Conservation (phyloP, 352 stramenopile genomes). For the Globisporangium viniferum region DNA sequence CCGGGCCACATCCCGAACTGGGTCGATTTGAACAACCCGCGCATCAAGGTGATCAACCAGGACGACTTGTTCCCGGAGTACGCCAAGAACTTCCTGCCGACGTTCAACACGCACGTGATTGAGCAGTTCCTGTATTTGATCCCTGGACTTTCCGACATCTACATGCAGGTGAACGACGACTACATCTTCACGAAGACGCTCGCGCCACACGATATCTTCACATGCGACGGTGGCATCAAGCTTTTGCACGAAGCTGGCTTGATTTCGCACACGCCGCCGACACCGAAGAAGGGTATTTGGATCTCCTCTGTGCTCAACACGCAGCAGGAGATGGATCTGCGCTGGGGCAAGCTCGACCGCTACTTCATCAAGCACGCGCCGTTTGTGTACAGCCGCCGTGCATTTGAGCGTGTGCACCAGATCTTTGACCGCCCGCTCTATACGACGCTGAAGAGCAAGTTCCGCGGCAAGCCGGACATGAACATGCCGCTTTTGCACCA, state of each 20-base stretch:
- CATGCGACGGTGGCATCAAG: constrained; percentile 81
- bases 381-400: constrained; percentile 83
- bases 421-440: constrained; percentile 84
- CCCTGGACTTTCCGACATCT: constrained; percentile 83
- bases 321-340: constrained; percentile 86
- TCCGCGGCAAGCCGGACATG: constrained; percentile 83
- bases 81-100: constrained; percentile 74
- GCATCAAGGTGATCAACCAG: constrained; percentile 87
- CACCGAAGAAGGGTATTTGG: constrained; percentile 83
- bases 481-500: constrained; percentile 87
- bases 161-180: constrained; percentile 90
- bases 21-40: constrained; percentile 76
- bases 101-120: constrained; percentile 89
- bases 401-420: constrained; percentile 84
- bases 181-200: constrained; percentile 87
- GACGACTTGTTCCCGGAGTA: constrained; percentile 84
- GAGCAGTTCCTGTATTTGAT: constrained; percentile 89
- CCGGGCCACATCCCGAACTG: constrained; percentile 81
- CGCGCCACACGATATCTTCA: constrained; percentile 82
- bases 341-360: constrained; percentile 70
- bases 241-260: constrained; percentile 71
- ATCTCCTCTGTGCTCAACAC: constrained; percentile 86
- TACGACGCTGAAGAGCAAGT: constrained; percentile 84
- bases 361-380: constrained; percentile 89
- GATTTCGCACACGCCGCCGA: constrained; percentile 75